A percentile compares a stretch with the other conserved stretches of the same genome.
Evolutionary conservation across 805 yeast genomes (phyloP).

Genomic region (Komagataella pseudopastoris): DNA sequence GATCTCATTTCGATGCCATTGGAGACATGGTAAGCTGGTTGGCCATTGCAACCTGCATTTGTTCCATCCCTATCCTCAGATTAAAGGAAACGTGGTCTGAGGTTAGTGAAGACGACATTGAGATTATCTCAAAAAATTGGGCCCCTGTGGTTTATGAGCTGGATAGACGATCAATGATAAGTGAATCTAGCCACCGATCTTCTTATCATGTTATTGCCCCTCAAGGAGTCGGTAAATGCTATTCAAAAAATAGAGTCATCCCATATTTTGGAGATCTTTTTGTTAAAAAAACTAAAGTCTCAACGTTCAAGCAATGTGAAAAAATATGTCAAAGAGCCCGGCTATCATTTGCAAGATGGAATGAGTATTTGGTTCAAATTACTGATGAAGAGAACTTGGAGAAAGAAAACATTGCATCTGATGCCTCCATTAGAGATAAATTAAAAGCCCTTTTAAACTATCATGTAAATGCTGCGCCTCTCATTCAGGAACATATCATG

Average conservation of each 20-base stretch:
- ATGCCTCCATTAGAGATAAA: slow-evolving; percentile 1
- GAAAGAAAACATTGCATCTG: background rate
- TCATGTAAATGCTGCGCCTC: slow-evolving; percentile 24
- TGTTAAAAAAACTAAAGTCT: slow-evolving; percentile 28
- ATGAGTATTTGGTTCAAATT: slow-evolving; percentile 44
- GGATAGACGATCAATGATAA: slow-evolving; percentile 56
- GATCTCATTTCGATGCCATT: slow-evolving; percentile 55
- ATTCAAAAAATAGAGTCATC: slow-evolving; percentile 64
- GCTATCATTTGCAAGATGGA: slow-evolving; percentile 75
- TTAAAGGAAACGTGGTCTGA: slow-evolving; percentile 62
- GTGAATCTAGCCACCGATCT: slow-evolving; percentile 40
- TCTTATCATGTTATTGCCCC: slow-evolving; percentile 73
- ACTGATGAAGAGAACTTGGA: slow-evolving; percentile 24
- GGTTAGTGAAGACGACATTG: slow-evolving; percentile 46
- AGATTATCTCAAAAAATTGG: slow-evolving; percentile 69
- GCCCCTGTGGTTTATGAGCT: slow-evolving; percentile 85
- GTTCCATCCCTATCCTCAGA: slow-evolving; percentile 74
- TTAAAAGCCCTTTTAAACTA: slow-evolving; percentile 27
- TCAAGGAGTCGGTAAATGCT: slow-evolving; percentile 69
- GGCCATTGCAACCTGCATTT: slow-evolving; percentile 71
- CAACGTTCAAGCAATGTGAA: slow-evolving; percentile 41
- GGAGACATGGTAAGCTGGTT: slow-evolving; percentile 96
- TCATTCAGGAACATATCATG: slow-evolving; percentile 45
- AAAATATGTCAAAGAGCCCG: slow-evolving; percentile 53
- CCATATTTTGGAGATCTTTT: slow-evolving; percentile 86